These are phyloP conservation scores for Phytophthora tubulina DNA, from an alignment of 352 stramenopile genomes.

Conservation along the genomic window DNA sequence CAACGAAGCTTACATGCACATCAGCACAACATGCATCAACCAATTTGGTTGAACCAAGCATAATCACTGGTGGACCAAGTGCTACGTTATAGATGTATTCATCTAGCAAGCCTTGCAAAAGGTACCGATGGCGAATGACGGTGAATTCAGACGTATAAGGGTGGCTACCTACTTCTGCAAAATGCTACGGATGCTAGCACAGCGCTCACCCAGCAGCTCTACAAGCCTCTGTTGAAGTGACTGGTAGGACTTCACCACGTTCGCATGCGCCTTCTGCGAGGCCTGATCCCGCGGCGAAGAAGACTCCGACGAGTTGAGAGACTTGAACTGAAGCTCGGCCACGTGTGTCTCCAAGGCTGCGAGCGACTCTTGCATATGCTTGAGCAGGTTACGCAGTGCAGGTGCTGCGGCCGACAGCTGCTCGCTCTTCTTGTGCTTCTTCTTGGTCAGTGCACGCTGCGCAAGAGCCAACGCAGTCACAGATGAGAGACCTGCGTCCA, in stretches of 20 bases:
- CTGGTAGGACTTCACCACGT: conserved; percentile 55
- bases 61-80: too few species aligned
- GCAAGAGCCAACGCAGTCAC: conserved; percentile 56
- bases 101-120: too few species aligned
- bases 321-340: conserved; percentile 38
- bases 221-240: conserved; percentile 44
- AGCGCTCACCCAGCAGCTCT: conserved; percentile 49
- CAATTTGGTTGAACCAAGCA: too few species aligned
- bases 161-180: conserved; percentile 53
- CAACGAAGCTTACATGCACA: too few species aligned
- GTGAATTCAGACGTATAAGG: neutral
- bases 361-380: conserved; percentile 68
- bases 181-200: conserved; percentile 45
- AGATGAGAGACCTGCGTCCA: conserved; percentile 69
- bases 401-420: conserved; percentile 28
- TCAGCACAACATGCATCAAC: too few species aligned
- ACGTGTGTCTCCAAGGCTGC: conserved; percentile 50
- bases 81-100: too few species aligned
- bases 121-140: too few species aligned
- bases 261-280: conserved; percentile 43
- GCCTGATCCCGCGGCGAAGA: conserved; percentile 19
- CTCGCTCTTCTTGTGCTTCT: conserved; percentile 79
- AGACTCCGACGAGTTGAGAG: conserved; percentile 3
- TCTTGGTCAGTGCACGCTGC: conserved; percentile 59
- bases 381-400: conserved; percentile 64